Conservation (phyloP, 192 early-diverging fungal species). For the Coemansia pectinata region DNA sequence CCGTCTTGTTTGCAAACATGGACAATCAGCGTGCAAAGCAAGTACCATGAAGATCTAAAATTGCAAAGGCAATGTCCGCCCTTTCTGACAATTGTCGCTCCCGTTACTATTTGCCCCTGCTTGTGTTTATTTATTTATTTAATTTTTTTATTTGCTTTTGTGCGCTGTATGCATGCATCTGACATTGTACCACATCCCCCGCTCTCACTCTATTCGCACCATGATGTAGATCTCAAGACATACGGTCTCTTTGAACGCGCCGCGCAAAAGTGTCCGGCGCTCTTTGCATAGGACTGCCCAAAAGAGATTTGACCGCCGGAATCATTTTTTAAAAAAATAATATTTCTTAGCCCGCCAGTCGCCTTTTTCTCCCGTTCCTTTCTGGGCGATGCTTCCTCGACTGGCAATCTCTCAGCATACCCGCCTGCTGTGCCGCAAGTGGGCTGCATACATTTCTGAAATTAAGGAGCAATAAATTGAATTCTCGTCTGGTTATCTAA, state of each 20-base stretch:
- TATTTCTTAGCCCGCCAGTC: not conserved
- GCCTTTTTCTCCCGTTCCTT: not conserved
- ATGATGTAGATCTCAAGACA: conserved; percentile 43
- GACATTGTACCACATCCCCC: not conserved
- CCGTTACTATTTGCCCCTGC: conserved; percentile 8
- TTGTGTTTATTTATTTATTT: conserved; percentile 14
- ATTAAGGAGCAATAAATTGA: not conserved
- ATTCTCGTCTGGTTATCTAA: not conserved
- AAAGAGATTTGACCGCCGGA: not conserved
- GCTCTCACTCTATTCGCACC: conserved; percentile 3
- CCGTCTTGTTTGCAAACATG: not conserved
- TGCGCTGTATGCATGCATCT: not conserved
- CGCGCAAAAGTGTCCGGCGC: conserved; percentile 30
- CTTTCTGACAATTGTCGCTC: conserved; percentile 1
- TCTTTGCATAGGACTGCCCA: conserved; percentile 28
- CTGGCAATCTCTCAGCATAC: not conserved
- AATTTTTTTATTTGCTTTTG: conserved; percentile 9
- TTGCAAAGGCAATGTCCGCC: not conserved
- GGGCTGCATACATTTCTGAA: not conserved
- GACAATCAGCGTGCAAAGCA: conserved; percentile 4
- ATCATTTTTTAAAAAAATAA: not conserved
- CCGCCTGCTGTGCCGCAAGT: not conserved
- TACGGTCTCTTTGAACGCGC: conserved; percentile 52
- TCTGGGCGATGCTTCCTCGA: not conserved
- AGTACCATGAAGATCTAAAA: conserved; percentile 2